Conservation (phyloP, 2,329 filamentous ascomycete genomes). For the Nemania abortiva region DNA sequence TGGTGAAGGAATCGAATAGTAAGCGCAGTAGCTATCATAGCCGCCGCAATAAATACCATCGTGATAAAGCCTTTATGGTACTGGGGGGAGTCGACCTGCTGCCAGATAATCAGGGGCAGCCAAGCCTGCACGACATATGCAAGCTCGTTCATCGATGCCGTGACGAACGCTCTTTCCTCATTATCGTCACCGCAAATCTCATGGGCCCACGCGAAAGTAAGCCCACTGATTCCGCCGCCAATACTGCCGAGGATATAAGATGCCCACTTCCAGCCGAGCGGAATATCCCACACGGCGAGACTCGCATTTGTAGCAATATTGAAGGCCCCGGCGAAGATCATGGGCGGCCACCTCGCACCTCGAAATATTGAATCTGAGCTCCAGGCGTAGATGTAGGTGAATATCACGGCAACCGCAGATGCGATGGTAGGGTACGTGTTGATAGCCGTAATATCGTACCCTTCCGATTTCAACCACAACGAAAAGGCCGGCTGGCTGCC, state of each 20-base stretch:
- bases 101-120: slow-evolving; percentile 75
- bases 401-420: slow-evolving; percentile 65
- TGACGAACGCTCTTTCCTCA: slow-evolving; percentile 75
- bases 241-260: slow-evolving; percentile 70
- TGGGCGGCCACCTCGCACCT: slow-evolving; percentile 72
- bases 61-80: slow-evolving; percentile 73
- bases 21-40: slow-evolving; percentile 64
- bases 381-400: slow-evolving; percentile 74
- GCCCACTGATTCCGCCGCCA: slow-evolving; percentile 60
- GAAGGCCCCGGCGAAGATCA: slow-evolving; percentile 65
- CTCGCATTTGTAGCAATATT: slow-evolving; percentile 58
- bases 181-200: slow-evolving; percentile 65
- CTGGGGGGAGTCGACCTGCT: slow-evolving; percentile 70
- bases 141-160: slow-evolving; percentile 76
- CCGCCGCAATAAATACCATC: slow-evolving; percentile 60
- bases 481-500: slow-evolving; percentile 67
- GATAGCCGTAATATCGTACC: slow-evolving; percentile 54
- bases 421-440: slow-evolving; percentile 71
- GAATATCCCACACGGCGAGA: slow-evolving; percentile 59
- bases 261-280: slow-evolving; percentile 70
- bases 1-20: slow-evolving; percentile 60
- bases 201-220: slow-evolving; percentile 63
- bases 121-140: slow-evolving; percentile 77
- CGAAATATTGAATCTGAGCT: slow-evolving; percentile 70
- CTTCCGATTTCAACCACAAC: slow-evolving; percentile 60